Evolutionary conservation across 768 basidiomycete species (phyloP).

Genomic region (Russula dissimulans): DNA sequence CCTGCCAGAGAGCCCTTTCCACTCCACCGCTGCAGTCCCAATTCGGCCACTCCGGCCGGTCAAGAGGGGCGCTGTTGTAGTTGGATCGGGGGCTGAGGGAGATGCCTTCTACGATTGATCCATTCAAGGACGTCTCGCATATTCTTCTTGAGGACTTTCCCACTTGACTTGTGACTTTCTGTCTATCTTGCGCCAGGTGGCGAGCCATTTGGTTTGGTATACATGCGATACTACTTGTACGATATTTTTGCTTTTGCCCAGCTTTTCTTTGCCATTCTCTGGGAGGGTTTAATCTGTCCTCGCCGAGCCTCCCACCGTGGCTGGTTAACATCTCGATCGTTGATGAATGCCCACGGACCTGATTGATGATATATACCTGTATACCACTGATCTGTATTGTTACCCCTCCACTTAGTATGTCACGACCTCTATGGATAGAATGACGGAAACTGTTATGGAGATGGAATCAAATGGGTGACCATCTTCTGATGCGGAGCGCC

Average conservation of each 20-base stretch:
- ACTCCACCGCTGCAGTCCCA: constrained; percentile 32
- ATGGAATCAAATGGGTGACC: constrained; percentile 46
- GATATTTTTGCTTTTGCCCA: constrained; percentile 2
- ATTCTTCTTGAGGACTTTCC: background rate
- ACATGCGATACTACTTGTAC: constrained; percentile 14
- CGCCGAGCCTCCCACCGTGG: background rate
- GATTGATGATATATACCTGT: constrained; percentile 22
- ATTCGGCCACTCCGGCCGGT: constrained; percentile 34
- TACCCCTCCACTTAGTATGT: constrained; percentile 29
- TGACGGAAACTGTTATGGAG: constrained; percentile 26
- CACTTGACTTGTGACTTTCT: background rate
- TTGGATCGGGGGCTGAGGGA: constrained; percentile 63
- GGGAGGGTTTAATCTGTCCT: background rate
- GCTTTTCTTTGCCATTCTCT: background rate
- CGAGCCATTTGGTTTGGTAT: background rate
- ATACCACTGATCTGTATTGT: constrained; percentile 34
- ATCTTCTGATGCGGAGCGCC: constrained; percentile 84
- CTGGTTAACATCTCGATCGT: background rate
- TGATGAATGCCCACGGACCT: constrained; percentile 9
- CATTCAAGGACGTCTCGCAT: background rate
- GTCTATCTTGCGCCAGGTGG: constrained; percentile 8
- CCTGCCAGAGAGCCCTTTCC: constrained; percentile 55
- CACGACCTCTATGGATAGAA: constrained; percentile 28
- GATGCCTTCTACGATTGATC: constrained; percentile 34
- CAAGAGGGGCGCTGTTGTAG: constrained; percentile 40